These are phyloP conservation scores for Rhipidocladum racemiflorum DNA, from an alignment of 176 grass and related monocot species.

Conservation along the genomic window DNA sequence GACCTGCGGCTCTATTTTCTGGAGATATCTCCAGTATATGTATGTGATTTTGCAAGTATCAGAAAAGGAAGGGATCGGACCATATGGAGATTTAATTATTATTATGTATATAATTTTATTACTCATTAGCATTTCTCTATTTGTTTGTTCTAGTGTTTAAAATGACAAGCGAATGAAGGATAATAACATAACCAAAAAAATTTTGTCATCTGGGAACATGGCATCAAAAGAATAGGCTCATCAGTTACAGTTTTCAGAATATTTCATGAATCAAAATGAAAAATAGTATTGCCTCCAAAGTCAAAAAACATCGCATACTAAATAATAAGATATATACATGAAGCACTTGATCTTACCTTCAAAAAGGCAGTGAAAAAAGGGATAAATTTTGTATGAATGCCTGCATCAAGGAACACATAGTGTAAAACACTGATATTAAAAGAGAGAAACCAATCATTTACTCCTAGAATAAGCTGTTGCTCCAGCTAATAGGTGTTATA, in stretches of 20 bases:
- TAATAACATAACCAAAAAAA: neutral
- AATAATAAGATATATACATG: neutral
- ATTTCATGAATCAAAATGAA: neutral
- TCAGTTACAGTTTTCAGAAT: constrained; percentile 12
- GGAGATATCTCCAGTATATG: constrained; percentile 69
- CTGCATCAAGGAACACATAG: constrained; percentile 22
- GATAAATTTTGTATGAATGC: constrained; percentile 99
- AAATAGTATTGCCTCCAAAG: neutral
- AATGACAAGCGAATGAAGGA: neutral
- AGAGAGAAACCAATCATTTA: neutral
- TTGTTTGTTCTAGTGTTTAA: neutral
- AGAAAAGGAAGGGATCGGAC: neutral
- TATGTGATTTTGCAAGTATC: constrained; percentile 65
- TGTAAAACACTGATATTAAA: neutral
- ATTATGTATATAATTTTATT: neutral
- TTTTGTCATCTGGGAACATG: neutral
- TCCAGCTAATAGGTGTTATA: neutral
- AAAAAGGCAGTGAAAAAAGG: constrained; percentile 96
- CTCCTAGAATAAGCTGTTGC: neutral
- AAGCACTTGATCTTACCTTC: constrained; percentile 56
- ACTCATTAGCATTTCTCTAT: neutral
- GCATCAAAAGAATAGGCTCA: neutral
- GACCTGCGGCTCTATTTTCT: constrained; percentile 80
- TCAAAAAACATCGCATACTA: neutral
- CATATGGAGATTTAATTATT: constrained; percentile 5